These are phyloP conservation scores for Myriangium duriaei DNA, from an alignment of 2,329 filamentous ascomycete genomes.

Conservation along the genomic window DNA sequence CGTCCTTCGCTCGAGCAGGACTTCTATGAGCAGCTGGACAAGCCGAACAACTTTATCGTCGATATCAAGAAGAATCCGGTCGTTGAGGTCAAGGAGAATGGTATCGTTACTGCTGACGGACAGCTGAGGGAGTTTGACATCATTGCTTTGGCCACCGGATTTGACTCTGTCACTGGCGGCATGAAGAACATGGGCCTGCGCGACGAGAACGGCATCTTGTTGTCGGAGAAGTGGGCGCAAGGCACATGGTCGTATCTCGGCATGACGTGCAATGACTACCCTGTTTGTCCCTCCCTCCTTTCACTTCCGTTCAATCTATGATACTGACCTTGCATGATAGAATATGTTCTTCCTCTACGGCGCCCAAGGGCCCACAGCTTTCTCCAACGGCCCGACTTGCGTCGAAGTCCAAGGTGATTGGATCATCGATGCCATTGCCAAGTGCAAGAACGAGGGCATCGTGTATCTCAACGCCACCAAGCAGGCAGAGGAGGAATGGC, in stretches of 20 bases:
- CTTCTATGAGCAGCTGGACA: slow-evolving; percentile 35
- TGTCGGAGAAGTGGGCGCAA: slow-evolving; percentile 31
- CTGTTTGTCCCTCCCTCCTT: slow-evolving; percentile 13
- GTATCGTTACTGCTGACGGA: slow-evolving; percentile 31
- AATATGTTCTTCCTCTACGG: slow-evolving; percentile 29
- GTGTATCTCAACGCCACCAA: slow-evolving; percentile 29
- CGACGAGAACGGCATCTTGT: slow-evolving; percentile 25
- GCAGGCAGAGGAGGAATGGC: slow-evolving; percentile 32
- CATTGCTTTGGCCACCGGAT: slow-evolving; percentile 36
- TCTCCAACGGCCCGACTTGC: slow-evolving; percentile 34
- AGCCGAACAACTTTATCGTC: slow-evolving; percentile 30
- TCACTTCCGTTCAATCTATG: too few species aligned
- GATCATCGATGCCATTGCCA: slow-evolving; percentile 31
- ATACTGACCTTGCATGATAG: slow-evolving; percentile 2
- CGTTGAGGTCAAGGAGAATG: slow-evolving; percentile 30
- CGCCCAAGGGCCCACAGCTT: slow-evolving; percentile 34
- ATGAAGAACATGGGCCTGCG: slow-evolving; percentile 29
- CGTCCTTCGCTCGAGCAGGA: slow-evolving; percentile 35
- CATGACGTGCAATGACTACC: slow-evolving; percentile 28
- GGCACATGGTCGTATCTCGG: slow-evolving; percentile 33
- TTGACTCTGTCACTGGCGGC: slow-evolving; percentile 34
- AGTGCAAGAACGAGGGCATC: slow-evolving; percentile 25
- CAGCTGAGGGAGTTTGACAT: slow-evolving; percentile 32
- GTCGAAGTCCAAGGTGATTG: slow-evolving; percentile 34
- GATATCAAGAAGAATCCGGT: slow-evolving; percentile 33